These are phyloP conservation scores for Alopecurus myosuroides DNA, from an alignment of 176 grass and related monocot genomes.

Conservation along the genomic window DNA sequence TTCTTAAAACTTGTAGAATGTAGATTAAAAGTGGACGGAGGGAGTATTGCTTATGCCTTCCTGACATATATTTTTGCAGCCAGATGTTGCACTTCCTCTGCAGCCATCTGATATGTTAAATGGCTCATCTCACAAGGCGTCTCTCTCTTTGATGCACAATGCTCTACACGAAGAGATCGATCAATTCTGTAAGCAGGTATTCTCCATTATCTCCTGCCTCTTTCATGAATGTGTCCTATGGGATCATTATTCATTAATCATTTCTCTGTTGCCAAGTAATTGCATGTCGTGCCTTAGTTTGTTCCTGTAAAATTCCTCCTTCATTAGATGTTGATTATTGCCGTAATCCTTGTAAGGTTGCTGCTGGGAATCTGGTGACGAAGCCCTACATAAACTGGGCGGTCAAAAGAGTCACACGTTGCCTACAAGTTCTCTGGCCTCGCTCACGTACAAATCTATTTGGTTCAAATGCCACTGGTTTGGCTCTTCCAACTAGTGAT, in stretches of 20 bases:
- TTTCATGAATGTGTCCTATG: conserved; percentile 5
- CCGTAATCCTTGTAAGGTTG: conserved; percentile 55
- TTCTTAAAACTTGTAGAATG: no score
- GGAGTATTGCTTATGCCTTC: conserved; percentile 17
- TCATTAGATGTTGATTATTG: conserved; percentile 21
- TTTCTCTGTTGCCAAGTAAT: background rate
- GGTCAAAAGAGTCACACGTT: conserved; percentile 88
- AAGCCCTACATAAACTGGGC: conserved; percentile 91
- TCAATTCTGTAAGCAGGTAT: conserved; percentile 94
- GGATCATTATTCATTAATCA: conserved; percentile 8
- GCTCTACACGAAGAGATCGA: conserved; percentile 94
- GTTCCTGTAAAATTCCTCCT: background rate
- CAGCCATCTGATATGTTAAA: conserved; percentile 77
- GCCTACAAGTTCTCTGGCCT: conserved; percentile 91
- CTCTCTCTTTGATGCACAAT: conserved; percentile 65
- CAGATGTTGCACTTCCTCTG: conserved; percentile 85
- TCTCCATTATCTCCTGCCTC: conserved; percentile 15
- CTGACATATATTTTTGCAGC: conserved; percentile 67
- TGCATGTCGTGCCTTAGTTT: conserved; percentile 7
- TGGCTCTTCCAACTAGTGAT: conserved; percentile 94
- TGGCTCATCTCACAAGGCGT: conserved; percentile 43
- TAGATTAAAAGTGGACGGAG: no score
- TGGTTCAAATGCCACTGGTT: conserved; percentile 93
- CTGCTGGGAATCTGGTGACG: conserved; percentile 73
- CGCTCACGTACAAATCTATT: conserved; percentile 92